Base-by-base conservation (phyloP, 495 filamentous ascomycete species). In the Podospora fimiseda region DNA sequence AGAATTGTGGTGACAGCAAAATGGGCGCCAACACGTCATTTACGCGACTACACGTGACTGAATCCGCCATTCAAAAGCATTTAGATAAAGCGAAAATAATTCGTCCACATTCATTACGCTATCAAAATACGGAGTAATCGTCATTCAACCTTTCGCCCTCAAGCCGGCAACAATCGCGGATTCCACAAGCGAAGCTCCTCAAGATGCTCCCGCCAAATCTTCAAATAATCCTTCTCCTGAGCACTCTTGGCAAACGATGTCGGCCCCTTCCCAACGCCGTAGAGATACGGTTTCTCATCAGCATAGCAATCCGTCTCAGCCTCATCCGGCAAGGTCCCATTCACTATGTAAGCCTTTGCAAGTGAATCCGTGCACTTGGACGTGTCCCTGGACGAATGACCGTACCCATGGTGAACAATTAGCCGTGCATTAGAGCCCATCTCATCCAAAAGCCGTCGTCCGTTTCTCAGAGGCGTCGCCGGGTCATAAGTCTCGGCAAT, bases 401-500 rank as follows among this genome's bases (percentile, higher is more conserved):
- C 74, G 33, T 76, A 76, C 8, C 72, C 72, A 40, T 76, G 74
- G 47, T 76, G 74, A 9, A 58, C 70, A 23, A 75, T 62, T 24
- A 76, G 57, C 47, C 72, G 45, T 19, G 74, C 72, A 37, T 74
- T 75, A 20, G 43, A 30, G 1, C 71, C 73, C 73, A 76, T 74
- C 46, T 76, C 73, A 1, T 50, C 48, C 9, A 68, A 20, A 4
- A 75, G 58, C 30, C 72, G 51, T 23, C 69, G 59, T 11, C 72
- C 73, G 27, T 76, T 75, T 5, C 72, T 64, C 30, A 76, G 58
- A n/a, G 73, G 72, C 3, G 73, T 76, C 4, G 73, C 72, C 0
- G 72, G 72, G 43, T 76, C 73, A 48, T 76, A 73, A 16, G 70
- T 70, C 62, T 72, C 72, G 1, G 73, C 73, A 36, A 76, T 69